These are phyloP conservation scores for Mucor indicus DNA, from an alignment of 371 early-diverging fungal genomes.

Conservation along the genomic window DNA sequence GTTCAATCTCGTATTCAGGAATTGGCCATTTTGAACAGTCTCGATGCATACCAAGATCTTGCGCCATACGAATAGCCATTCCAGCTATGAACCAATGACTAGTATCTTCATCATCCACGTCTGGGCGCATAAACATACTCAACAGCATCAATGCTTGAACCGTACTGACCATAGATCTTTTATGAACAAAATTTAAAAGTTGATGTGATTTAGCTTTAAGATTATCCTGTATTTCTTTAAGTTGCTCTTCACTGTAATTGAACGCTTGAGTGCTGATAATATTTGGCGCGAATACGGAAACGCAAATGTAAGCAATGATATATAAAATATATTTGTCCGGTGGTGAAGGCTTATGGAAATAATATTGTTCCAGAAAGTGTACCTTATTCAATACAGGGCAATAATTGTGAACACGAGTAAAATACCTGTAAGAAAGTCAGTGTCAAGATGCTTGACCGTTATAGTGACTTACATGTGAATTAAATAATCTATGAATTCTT, in stretches of 20 bases:
- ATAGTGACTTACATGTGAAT: constrained; percentile 26
- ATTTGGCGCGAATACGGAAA: constrained; percentile 10
- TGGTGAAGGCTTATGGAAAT: constrained; percentile 29
- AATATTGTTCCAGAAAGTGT: constrained; percentile 37
- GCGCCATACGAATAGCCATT: constrained; percentile 60
- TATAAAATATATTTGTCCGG: constrained; percentile 33
- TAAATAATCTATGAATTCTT: constrained; percentile 26
- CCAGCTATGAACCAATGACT: constrained; percentile 41
- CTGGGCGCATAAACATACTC: constrained; percentile 25
- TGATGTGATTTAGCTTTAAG: constrained; percentile 23
- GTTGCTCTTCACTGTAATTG: constrained; percentile 1
- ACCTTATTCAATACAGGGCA: constrained; percentile 39
- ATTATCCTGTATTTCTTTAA: constrained; percentile 4
- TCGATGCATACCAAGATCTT: constrained; percentile 54
- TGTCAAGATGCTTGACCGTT: too few species aligned
- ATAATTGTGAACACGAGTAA: constrained; percentile 28
- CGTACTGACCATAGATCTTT: constrained; percentile 36
- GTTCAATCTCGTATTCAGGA: constrained; percentile 38
- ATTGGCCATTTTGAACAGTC: constrained; percentile 37
- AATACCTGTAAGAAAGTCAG: constrained; percentile 23
- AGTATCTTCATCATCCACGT: constrained; percentile 25
- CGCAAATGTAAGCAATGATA: constrained; percentile 26
- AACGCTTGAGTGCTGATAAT: constrained; percentile 3
- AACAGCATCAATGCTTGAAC: constrained; percentile 35
- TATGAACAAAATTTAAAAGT: constrained; percentile 17